A percentile compares a stretch with the other conserved stretches of the same genome.
Evolutionary conservation across 345 rosid genomes (phyloP).

Genomic region (Eucalyptus leucophloia): DNA sequence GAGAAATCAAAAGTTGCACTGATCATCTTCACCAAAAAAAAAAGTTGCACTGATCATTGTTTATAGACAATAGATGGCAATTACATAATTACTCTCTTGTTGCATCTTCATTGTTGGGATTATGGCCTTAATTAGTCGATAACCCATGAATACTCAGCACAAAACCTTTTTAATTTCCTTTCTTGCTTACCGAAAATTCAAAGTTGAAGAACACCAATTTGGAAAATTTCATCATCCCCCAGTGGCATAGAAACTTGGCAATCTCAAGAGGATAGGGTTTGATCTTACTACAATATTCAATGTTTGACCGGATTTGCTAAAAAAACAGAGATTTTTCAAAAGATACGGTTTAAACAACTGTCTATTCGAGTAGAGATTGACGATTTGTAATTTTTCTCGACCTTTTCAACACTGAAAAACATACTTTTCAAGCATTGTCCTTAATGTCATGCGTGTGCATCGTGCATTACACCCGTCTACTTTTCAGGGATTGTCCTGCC

Average conservation of each 20-base stretch:
- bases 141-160: not conserved
- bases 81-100: not conserved
- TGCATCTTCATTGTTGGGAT: not conserved
- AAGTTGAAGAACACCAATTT: not conserved
- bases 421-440: not conserved
- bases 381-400: not conserved
- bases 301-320: not conserved
- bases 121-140: not conserved
- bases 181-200: not conserved
- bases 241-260: not conserved
- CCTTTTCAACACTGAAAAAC: not conserved
- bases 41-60: not conserved
- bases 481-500: not conserved
- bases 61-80: not conserved
- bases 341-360: not conserved
- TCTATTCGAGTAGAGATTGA: not conserved
- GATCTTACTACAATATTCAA: not conserved
- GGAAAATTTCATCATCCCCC: not conserved
- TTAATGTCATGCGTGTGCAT: not conserved
- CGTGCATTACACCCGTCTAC: no score
- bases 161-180: not conserved
- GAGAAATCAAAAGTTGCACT: not conserved
- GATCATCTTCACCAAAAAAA: no score
- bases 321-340: not conserved
- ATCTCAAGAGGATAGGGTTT: not conserved